phyloP scores from a whole-genome alignment of 2,329 filamentous ascomycete species.

The Fulvia fulva region DNA sequence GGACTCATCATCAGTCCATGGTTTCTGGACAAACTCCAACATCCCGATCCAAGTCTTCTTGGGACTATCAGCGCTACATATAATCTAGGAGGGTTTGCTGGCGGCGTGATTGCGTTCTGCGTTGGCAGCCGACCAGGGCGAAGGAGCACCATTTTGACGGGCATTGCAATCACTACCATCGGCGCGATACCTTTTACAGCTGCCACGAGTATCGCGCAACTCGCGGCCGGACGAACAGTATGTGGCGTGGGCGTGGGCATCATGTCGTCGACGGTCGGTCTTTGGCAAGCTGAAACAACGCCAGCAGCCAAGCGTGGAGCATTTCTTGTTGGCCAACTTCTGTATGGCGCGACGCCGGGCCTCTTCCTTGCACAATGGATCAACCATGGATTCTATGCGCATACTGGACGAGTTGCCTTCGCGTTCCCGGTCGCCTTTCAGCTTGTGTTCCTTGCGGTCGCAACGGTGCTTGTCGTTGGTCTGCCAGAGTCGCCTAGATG shows the following conservation, averaged over 20 bases:
- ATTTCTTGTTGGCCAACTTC: constrained; percentile 53
- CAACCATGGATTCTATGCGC: constrained; percentile 42
- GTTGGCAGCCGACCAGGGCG: constrained; percentile 35
- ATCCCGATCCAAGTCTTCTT: constrained; percentile 3
- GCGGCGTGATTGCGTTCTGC: constrained; percentile 10
- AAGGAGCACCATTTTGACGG: constrained; percentile 40
- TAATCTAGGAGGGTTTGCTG: constrained; percentile 9
- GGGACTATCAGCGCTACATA: constrained; percentile 8
- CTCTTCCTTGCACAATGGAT: constrained; percentile 50
- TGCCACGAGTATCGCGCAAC: constrained; percentile 42
- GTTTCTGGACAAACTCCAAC: constrained; percentile 7
- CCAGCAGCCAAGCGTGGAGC: constrained; percentile 58
- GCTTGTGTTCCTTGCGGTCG: constrained; percentile 28
- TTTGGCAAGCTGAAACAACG: constrained; percentile 41
- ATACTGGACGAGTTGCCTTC: constrained; percentile 38
- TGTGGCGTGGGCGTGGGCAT: constrained; percentile 37
- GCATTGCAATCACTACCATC: constrained; percentile 39
- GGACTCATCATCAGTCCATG: constrained; percentile 11
- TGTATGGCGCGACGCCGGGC: constrained; percentile 40
- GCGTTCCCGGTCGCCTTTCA: constrained; percentile 45
- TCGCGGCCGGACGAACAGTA: constrained; percentile 50
- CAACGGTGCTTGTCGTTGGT: constrained; percentile 28
- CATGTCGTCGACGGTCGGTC: constrained; percentile 5
- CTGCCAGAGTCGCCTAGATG: constrained; percentile 18
- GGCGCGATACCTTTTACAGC: constrained; percentile 40